Base-by-base conservation (phyloP, 75 land plant genomes). In the Cupressus sempervirens region DNA sequence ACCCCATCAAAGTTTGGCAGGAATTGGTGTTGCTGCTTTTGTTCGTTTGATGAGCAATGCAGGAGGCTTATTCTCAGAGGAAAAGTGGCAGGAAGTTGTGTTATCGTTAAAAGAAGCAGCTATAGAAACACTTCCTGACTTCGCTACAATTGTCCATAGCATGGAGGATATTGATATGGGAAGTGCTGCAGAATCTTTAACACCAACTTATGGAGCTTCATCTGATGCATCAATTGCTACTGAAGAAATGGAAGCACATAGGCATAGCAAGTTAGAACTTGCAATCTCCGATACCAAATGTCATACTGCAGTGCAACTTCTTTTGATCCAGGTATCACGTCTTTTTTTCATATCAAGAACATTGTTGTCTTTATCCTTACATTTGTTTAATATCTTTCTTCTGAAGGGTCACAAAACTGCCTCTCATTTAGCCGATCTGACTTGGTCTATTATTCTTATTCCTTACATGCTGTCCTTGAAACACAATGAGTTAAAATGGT, bases 21-120 rank as follows among this genome's bases (percentile, higher is more conserved):
- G 97, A 62, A 98, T 98, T 88, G 99, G 99, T n/a, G 91, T 98
- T 85, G 97, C 99, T 74, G 99, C 99, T 30, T 95, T 98, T 92
- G 99, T 96, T 26, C 94, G 99, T 32, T 86, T 98, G 84, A 96
- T 98, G 93, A 97, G 93, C 88, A 92, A 93, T 92, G 93, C 99
- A 82, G 99, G 99, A 16, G 86, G 85, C 29, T 90, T 98, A 0
- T 95, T 98, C 86, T 90, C 94, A 30, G 97, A 95, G 53, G 99
- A 95, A 32, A 98, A 95, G 80, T 98, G 99, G 99, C 83, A 87
- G 53, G 99, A 96, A 87, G 96, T 98, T 80, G 94, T 93, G 35
- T 67, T 77, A 18, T 91, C 95, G 12, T 83, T 98, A 18, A 89
- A 94, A 87, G 99, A 96, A 90, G 98, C 97, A 85, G 94, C 97